Percentiles rank a stretch among this genome's conserved stretches.
phyloP scores from a whole-genome alignment of 164 flowering plant species.

The Annona squamosa region DNA sequence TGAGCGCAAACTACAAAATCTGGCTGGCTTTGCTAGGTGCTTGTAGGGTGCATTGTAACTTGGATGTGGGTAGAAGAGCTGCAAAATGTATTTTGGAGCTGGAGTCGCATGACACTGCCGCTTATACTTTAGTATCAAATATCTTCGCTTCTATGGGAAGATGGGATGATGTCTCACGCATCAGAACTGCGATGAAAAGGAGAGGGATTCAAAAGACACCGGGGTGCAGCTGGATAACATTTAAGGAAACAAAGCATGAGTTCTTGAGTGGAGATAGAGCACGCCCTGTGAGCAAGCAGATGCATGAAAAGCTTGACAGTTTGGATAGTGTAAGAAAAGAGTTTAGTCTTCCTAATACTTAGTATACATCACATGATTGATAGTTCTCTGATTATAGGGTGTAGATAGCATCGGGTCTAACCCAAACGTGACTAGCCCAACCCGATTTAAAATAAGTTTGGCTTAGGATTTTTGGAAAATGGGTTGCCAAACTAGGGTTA shows the following conservation, averaged over 20 bases:
- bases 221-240: conserved; percentile 15
- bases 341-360: conserved; percentile 12
- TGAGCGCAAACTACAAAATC: conserved; percentile 7
- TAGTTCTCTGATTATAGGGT: neutral
- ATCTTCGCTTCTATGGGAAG: conserved; percentile 13
- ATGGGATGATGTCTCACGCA: conserved; percentile 16
- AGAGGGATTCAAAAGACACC: conserved; percentile 16
- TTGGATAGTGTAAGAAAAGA: conserved; percentile 10
- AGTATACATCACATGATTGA: conserved; percentile 13
- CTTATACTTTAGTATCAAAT: conserved; percentile 15
- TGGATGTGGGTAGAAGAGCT: conserved; percentile 11
- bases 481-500: no score
- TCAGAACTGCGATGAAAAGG: conserved; percentile 13
- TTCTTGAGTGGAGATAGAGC: conserved; percentile 12
- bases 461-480: no score
- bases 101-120: conserved; percentile 13
- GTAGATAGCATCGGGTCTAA: no score
- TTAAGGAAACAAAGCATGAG: conserved; percentile 8
- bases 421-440: no score
- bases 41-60: conserved; percentile 15
- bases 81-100: conserved; percentile 8
- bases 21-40: conserved; percentile 16
- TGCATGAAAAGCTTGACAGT: conserved; percentile 10
- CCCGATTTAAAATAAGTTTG: no score
- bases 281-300: conserved; percentile 15